phyloP scores from a whole-genome alignment of 225 moss, liverwort and hornwort genomes.

The Sphagnum tenellum region DNA sequence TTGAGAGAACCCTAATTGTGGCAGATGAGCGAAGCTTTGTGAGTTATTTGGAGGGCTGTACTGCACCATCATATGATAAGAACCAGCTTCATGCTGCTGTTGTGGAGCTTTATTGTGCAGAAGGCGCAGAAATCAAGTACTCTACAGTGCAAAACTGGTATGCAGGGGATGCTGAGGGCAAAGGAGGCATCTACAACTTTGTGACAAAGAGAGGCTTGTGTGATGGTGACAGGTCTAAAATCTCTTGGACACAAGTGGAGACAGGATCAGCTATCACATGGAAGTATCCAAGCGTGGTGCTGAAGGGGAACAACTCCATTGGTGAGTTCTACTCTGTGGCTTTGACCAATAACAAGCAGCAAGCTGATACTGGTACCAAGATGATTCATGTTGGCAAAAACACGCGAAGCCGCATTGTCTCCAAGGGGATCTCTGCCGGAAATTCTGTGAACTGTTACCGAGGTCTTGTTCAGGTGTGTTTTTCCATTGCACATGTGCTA shows the following conservation, averaged over 20 bases:
- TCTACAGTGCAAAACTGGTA: conserved; percentile 98
- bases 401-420: conserved; percentile 85
- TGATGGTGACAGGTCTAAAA: conserved; percentile 72
- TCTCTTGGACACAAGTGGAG: conserved; percentile 98
- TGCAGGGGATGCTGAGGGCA: conserved; percentile 64
- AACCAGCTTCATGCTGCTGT: conserved; percentile 97
- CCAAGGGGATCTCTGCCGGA: conserved; percentile 90
- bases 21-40: conserved; percentile 85
- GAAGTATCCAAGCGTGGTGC: conserved; percentile 91
- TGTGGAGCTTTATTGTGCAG: conserved; percentile 85
- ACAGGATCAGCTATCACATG: conserved; percentile 95
- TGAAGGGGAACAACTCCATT: conserved; percentile 81
- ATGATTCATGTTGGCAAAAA: conserved; percentile 96
- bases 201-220: conserved; percentile 93
- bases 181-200: conserved; percentile 89
- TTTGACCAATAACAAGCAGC: conserved; percentile 82
- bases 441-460: conserved; percentile 85
- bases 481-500: background rate
- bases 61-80: conserved; percentile 87
- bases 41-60: conserved; percentile 97
- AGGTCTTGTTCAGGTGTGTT: conserved; percentile 75
- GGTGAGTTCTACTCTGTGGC: conserved; percentile 95
- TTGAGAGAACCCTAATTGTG: conserved; percentile 82
- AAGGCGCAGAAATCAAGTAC: conserved; percentile 93
- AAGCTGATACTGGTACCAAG: conserved; percentile 95